phyloP scores from a whole-genome alignment of 495 filamentous ascomycete species.

The Rhizodiscina lignyota region DNA sequence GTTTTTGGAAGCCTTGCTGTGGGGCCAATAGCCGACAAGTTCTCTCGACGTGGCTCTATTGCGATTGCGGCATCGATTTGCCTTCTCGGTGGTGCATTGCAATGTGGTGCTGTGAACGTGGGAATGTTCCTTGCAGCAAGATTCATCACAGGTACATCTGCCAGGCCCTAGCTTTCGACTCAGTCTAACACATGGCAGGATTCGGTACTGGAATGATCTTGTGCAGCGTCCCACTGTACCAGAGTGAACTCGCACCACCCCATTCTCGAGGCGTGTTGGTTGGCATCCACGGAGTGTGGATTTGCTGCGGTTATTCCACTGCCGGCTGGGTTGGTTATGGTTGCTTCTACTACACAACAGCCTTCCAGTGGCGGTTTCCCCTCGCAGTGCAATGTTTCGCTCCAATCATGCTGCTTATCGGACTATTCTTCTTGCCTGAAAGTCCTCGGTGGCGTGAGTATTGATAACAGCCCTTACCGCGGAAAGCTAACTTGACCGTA shows the following conservation, averaged over 20 bases:
- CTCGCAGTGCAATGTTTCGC: constrained; percentile 4
- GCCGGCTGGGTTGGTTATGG: constrained; percentile 7
- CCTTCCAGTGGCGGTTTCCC: constrained; percentile 3
- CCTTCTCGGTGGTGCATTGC: constrained; percentile 6
- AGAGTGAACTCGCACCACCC: constrained; percentile 9
- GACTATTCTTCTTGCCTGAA: constrained; percentile 4
- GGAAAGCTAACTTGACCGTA: too few species aligned
- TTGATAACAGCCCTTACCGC: too few species aligned
- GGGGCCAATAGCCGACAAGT: constrained; percentile 9
- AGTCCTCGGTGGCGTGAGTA: constrained; percentile 1
- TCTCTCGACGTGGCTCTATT: constrained; percentile 8
- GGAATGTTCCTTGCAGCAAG: constrained; percentile 11
- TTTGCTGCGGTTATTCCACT: constrained; percentile 3
- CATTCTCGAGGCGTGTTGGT: constrained; percentile 10
- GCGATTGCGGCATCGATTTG: constrained; percentile 7
- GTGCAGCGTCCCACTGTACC: constrained; percentile 6
- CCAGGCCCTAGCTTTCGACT: too few species aligned
- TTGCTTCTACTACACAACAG: not conserved
- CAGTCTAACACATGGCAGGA: too few species aligned
- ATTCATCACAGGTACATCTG: constrained; percentile 10
- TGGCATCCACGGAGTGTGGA: constrained; percentile 10
- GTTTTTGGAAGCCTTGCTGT: too few species aligned
- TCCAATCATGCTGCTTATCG: constrained; percentile 2
- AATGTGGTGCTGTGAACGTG: constrained; percentile 5
- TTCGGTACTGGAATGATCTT: constrained; percentile 8